Evolutionary conservation across 176 grass and related monocot species (phyloP).

Genomic region (Stipa capillata): DNA sequence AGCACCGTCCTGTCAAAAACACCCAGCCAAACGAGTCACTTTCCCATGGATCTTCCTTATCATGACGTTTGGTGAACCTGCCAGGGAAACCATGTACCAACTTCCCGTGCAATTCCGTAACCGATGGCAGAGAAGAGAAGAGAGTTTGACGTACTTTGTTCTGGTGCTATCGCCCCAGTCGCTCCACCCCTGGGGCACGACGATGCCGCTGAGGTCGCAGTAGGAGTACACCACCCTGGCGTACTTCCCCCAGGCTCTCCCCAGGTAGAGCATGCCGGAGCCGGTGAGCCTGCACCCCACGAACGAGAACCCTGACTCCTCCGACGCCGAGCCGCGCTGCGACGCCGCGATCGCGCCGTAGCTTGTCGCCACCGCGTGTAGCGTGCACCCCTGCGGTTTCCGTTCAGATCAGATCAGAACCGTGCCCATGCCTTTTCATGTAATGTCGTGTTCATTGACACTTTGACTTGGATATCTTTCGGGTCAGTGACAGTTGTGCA

Average conservation of each 20-base stretch:
- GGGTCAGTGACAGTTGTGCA: background rate
- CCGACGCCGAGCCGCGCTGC: conserved; percentile 70
- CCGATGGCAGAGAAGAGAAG: too few species aligned
- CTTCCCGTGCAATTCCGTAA: background rate
- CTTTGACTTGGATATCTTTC: background rate
- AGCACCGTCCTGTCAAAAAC: conserved; percentile 52
- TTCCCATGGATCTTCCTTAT: conserved; percentile 1
- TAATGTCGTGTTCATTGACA: background rate
- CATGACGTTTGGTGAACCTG: conserved; percentile 24
- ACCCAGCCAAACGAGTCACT: background rate
- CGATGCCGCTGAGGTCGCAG: conserved; percentile 68
- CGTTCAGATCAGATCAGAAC: background rate
- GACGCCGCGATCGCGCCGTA: conserved; percentile 92
- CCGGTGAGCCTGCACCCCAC: conserved; percentile 66
- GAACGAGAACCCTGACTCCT: conserved; percentile 85
- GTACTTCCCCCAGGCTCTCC: conserved; percentile 81
- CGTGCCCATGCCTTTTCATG: background rate
- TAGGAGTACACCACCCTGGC: conserved; percentile 71
- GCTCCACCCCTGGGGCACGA: conserved; percentile 78
- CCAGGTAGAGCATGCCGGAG: conserved; percentile 76
- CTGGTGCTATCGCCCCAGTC: conserved; percentile 83
- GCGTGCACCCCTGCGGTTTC: conserved; percentile 51
- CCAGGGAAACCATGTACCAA: background rate
- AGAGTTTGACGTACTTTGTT: conserved; percentile 35
- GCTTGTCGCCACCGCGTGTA: conserved; percentile 63